Evolutionary conservation across 2,329 filamentous ascomycete genomes (phyloP), one percentile per base, ranked within the genome.

Genomic region (Stemphylium lycopersici): DNA sequence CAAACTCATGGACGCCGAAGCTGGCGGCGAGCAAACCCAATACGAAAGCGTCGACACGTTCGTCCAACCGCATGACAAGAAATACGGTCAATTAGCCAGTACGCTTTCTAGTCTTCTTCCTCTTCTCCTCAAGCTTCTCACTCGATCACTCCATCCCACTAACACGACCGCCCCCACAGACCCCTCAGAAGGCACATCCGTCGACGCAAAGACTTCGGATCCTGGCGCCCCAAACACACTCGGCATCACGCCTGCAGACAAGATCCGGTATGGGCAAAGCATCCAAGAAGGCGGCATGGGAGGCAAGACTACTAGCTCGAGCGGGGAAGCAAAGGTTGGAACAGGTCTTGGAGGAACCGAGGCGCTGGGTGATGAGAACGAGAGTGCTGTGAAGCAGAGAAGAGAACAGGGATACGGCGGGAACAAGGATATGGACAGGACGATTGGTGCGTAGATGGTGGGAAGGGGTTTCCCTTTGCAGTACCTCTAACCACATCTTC

Each of bases 21-120:
- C 78, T 15, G 85, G 86, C 66, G 86, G 86, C 61, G 84, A 87
- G 33, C 40, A 79, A 53, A 82, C 81, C 4, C 85, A 85, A 80
- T 87, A 88, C 71, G 85, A 87, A 75, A 82, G 79, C 44, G 79
- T 81, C 46, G 71, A 81, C 44, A 79, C 77, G n/a, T 77, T 81
- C 48, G 79, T 77, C 2, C 61, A 79, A 13, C 78, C 81, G 0
- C 80, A 81, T 46, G 71, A 75, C 13, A 87, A 85, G 62, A 78
- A 82, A 53, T 77, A 78, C 20, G 86, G 85, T 6, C 83, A 87
- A 66, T 68, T 88, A 24, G 81, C 83, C 56, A 74, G 83, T 84
- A 75, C 13, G 33, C 10, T 18, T 13, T 10, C n/a, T n/a, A 33
- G 15, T 45, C n/a, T 13, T 34, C 33, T 15, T 20, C 44, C 20